Conservation (phyloP, 768 basidiomycete species). For the Suillus subaureus region DNA sequence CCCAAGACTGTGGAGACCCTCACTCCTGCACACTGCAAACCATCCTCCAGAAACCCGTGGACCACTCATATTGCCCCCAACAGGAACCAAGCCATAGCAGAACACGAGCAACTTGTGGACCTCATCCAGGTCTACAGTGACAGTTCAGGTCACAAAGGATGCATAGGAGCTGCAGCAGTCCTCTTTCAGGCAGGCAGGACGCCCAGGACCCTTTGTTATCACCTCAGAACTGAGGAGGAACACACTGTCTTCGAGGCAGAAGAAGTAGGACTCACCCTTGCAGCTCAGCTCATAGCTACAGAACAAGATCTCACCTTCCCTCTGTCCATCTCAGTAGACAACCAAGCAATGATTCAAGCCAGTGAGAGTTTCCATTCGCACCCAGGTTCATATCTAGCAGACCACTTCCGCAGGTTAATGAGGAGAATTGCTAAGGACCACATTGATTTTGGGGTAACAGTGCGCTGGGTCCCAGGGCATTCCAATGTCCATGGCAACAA, state of each 20-base stretch:
- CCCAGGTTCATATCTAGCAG: neutral
- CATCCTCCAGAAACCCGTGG: no score
- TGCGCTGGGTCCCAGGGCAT: slow-evolving; percentile 5
- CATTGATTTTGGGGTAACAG: neutral
- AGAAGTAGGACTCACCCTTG: neutral
- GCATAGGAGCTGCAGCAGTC: no score
- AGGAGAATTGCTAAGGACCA: rapidly evolving
- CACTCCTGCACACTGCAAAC: no score
- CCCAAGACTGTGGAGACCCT: no score
- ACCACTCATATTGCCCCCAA: no score
- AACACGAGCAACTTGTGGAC: no score
- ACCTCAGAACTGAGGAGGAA: neutral
- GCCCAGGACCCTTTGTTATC: no score
- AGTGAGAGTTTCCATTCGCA: neutral
- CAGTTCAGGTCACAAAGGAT: no score
- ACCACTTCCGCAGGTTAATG: neutral
- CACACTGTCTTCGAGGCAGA: neutral
- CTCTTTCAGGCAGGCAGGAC: no score
- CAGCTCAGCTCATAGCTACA: neutral
- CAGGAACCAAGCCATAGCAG: no score
- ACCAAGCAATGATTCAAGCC: neutral
- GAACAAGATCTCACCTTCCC: neutral
- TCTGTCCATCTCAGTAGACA: neutral
- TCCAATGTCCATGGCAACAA: neutral
- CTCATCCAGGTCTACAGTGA: no score